phyloP scores from a whole-genome alignment of 768 basidiomycete species.

The Crepidotus variabilis region DNA sequence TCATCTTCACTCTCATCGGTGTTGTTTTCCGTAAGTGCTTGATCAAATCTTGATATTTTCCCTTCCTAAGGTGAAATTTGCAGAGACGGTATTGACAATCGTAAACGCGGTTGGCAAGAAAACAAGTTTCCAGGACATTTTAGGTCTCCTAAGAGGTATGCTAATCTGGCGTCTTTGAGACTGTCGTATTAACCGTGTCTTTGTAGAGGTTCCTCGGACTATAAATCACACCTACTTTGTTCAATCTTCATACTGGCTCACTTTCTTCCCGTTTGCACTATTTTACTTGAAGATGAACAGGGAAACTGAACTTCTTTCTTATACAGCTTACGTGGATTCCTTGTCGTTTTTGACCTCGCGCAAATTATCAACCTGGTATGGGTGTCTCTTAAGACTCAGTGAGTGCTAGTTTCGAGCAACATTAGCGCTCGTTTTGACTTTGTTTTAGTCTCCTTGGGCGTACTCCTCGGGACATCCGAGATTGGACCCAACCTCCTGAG shows the following conservation, averaged over 20 bases:
- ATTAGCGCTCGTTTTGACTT: conserved; percentile 1
- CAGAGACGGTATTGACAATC: conserved; percentile 35
- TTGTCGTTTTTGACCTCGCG: conserved; percentile 91
- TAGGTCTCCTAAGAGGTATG: conserved; percentile 44
- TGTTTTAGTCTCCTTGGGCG: conserved; percentile 68
- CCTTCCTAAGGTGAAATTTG: not conserved
- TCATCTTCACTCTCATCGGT: conserved; percentile 92
- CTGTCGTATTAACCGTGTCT: not conserved
- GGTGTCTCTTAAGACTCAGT: conserved; percentile 83
- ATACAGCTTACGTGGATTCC: conserved; percentile 85
- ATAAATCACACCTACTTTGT: conserved; percentile 90
- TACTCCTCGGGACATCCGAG: conserved; percentile 85
- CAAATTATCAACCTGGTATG: conserved; percentile 90
- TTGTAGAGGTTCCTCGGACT: conserved; percentile 55
- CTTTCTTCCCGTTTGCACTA: conserved; percentile 82
- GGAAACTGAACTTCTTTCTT: not conserved
- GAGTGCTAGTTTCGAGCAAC: conserved; percentile 19
- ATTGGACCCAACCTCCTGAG: conserved; percentile 87
- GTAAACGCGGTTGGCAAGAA: conserved; percentile 34
- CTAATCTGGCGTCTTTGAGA: conserved; percentile 3
- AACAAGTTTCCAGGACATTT: conserved; percentile 42
- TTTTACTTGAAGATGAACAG: not conserved
- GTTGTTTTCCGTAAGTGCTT: conserved; percentile 75
- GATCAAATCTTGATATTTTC: not conserved
- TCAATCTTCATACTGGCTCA: conserved; percentile 90